These are phyloP conservation scores for Sordariomycetes sp. DNA, from an alignment of 2,329 filamentous ascomycete species.

Conservation along the genomic window DNA sequence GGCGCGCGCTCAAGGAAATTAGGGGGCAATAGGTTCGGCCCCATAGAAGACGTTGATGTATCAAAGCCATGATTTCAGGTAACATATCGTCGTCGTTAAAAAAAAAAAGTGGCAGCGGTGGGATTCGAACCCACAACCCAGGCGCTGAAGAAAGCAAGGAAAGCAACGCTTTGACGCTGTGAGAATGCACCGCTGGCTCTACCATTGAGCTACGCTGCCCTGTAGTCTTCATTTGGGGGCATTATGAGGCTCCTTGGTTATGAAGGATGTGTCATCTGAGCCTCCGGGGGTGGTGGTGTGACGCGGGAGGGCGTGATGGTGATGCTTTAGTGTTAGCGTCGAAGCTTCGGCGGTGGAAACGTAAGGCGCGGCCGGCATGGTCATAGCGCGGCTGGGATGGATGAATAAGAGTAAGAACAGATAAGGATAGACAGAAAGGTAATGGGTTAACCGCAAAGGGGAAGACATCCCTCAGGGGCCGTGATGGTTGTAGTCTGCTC, in stretches of 20 bases:
- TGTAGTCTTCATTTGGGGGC: not conserved
- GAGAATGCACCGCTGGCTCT: not conserved
- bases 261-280: not conserved
- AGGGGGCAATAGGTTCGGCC: not conserved
- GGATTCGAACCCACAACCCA: not conserved
- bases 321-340: not conserved
- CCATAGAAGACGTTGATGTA: not conserved
- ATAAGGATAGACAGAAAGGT: no score
- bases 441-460: no score
- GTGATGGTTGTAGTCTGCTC: no score
- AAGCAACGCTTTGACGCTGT: not conserved
- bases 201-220: not conserved
- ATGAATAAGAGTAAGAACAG: no score
- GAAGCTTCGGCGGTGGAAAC: not conserved
- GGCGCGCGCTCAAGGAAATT: conserved; percentile 31
- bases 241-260: not conserved
- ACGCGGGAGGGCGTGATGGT: not conserved
- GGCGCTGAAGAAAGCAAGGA: not conserved
- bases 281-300: not conserved
- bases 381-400: no score
- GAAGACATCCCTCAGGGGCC: no score
- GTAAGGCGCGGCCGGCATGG: not conserved
- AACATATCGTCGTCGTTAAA: not conserved
- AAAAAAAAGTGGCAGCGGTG: not conserved
- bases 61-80: no score